Evolutionary conservation across 192 early-diverging fungal species (phyloP).

Genomic region (Physocladia obscura): DNA sequence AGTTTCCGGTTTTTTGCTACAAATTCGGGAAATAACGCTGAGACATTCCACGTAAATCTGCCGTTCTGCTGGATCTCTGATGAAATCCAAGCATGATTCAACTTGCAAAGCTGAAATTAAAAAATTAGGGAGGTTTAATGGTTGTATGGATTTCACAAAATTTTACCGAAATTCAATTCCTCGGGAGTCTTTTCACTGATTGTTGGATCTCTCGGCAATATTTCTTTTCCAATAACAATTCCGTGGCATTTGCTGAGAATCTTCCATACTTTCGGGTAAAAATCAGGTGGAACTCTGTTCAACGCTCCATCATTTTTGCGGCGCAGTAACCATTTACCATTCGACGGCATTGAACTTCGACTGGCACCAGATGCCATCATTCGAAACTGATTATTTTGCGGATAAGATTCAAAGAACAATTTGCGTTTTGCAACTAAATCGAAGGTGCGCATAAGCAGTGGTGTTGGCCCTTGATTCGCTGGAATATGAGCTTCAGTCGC

Average conservation of each 20-base stretch:
- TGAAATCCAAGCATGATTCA: conserved; percentile 70
- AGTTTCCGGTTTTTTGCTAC: conserved; percentile 63
- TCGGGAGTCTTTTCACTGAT: conserved; percentile 80
- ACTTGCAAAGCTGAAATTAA: conserved; percentile 54
- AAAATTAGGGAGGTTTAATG: neutral
- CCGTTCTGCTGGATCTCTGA: conserved; percentile 76
- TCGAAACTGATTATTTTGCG: conserved; percentile 15
- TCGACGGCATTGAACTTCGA: conserved; percentile 43
- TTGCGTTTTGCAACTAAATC: conserved; percentile 46
- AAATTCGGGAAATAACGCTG: conserved; percentile 65
- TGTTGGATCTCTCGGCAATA: conserved; percentile 71
- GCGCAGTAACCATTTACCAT: conserved; percentile 67
- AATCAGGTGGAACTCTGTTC: conserved; percentile 74
- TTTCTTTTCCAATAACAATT: conserved; percentile 58
- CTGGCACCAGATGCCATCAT: conserved; percentile 14
- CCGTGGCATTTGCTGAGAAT: conserved; percentile 61
- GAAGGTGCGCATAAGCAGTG: conserved; percentile 50
- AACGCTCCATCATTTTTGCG: conserved; percentile 83
- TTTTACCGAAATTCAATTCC: conserved; percentile 77
- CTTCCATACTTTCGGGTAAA: conserved; percentile 76
- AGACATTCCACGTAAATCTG: conserved; percentile 74
- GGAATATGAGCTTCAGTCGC: conserved; percentile 57
- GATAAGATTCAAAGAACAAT: conserved; percentile 40
- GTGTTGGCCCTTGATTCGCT: conserved; percentile 59
- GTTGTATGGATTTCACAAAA: neutral